Conservation (phyloP, 441 rosid genomes). For the Erysimum pusillum region DNA sequence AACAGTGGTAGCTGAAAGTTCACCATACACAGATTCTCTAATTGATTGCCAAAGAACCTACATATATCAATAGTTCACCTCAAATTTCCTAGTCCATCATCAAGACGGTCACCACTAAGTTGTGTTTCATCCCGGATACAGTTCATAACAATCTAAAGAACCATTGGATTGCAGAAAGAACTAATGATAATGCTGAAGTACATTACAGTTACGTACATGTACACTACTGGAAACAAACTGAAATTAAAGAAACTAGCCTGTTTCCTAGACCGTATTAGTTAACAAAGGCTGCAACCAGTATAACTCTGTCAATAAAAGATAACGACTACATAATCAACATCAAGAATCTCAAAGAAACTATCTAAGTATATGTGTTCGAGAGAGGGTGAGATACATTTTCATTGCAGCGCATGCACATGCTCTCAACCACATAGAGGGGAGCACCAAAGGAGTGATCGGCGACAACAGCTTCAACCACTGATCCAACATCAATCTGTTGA, state of each 20-base stretch:
- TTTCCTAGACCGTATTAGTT: slow-evolving; percentile 7
- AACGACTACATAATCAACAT: background rate
- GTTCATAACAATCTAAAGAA: slow-evolving; percentile 9
- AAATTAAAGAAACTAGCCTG: slow-evolving; percentile 12
- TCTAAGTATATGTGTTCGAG: background rate
- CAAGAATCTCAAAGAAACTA: slow-evolving; percentile 12
- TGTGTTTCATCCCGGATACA: background rate
- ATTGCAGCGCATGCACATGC: slow-evolving; percentile 94
- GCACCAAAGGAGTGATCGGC: slow-evolving; percentile 56
- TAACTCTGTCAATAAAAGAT: background rate
- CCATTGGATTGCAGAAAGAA: slow-evolving; percentile 13
- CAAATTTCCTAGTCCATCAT: slow-evolving; percentile 8
- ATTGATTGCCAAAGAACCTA: background rate
- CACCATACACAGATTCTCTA: background rate
- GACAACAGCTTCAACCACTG: slow-evolving; percentile 87
- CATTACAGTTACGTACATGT: background rate
- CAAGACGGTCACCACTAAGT: slow-evolving; percentile 1
- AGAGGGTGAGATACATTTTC: slow-evolving; percentile 63
- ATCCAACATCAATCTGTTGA: slow-evolving; percentile 66
- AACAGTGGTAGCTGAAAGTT: slow-evolving; percentile 4
- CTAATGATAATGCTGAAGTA: slow-evolving; percentile 2
- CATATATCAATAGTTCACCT: background rate
- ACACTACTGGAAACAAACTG: background rate
- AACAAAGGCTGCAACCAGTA: background rate
- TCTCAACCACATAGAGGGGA: slow-evolving; percentile 88